Evolutionary conservation across 2,329 filamentous ascomycete genomes (phyloP).

Genomic region (Fusarium coffeatum): DNA sequence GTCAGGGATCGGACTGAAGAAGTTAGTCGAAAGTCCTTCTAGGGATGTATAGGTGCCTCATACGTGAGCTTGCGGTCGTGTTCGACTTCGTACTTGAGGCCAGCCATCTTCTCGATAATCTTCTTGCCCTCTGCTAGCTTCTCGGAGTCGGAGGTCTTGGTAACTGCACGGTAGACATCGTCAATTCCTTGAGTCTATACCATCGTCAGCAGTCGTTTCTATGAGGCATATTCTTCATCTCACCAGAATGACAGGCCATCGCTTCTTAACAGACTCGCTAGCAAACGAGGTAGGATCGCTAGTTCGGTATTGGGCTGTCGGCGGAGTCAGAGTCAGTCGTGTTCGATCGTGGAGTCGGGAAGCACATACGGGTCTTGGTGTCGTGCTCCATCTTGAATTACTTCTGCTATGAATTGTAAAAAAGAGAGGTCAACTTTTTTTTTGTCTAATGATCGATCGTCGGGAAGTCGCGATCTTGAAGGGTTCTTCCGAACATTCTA

Average conservation of each 20-base stretch:
- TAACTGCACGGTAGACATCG: conserved; percentile 84
- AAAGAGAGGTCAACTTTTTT: conserved; percentile 1
- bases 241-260: conserved; percentile 95
- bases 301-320: conserved; percentile 79
- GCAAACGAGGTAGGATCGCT: conserved; percentile 89
- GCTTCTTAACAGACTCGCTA: conserved; percentile 82
- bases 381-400: conserved; percentile 74
- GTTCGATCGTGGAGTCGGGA: not conserved
- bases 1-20: conserved; percentile 74
- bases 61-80: conserved; percentile 86
- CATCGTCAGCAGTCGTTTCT: conserved; percentile 7
- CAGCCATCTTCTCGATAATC: conserved; percentile 82
- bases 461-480: conserved; percentile 22
- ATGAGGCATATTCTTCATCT: conserved; percentile 43
- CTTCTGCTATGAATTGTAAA: not conserved
- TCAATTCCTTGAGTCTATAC: conserved; percentile 88
- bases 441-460: conserved; percentile 18
- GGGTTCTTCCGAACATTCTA: conserved; percentile 11
- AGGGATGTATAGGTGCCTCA: conserved; percentile 38
- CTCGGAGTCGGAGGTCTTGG: conserved; percentile 67
- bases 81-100: conserved; percentile 93
- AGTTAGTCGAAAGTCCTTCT: conserved; percentile 1
- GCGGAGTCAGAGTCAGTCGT: conserved; percentile 38
- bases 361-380: conserved; percentile 74
- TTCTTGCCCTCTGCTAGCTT: conserved; percentile 84